A percentile compares a stretch with the other conserved stretches of the same genome.
phyloP scores from a whole-genome alignment of 2,329 filamentous ascomycete genomes.

The Leptographium procerum region DNA sequence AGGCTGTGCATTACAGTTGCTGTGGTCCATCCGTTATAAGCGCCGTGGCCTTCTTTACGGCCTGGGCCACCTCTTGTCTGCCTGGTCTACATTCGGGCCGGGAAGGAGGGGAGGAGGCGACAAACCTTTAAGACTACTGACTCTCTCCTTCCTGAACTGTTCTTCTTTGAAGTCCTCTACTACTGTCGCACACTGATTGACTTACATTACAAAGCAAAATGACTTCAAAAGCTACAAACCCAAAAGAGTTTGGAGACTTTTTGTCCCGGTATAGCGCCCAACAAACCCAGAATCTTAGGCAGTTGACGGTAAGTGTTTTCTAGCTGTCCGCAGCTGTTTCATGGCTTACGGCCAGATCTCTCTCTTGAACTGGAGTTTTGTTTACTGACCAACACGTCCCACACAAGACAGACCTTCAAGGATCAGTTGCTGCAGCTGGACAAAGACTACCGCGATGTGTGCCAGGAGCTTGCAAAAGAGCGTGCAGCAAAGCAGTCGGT shows the following conservation, averaged over 20 bases:
- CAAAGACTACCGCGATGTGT: background rate
- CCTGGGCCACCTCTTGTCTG: background rate
- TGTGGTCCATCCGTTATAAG: background rate
- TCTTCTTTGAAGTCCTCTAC: background rate
- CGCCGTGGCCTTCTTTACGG: background rate
- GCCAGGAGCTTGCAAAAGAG: background rate
- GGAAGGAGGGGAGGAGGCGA: background rate
- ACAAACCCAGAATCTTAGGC: background rate
- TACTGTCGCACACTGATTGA: background rate
- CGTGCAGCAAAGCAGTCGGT: background rate
- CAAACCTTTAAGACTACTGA: background rate
- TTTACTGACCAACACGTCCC: background rate
- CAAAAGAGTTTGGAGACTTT: background rate
- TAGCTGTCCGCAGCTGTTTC: background rate
- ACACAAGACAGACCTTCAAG: background rate
- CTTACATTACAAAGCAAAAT: background rate
- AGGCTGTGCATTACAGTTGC: background rate
- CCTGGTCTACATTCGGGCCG: background rate
- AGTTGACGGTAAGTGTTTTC: background rate
- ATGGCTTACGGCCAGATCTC: background rate
- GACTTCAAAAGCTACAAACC: background rate
- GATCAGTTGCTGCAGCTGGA: background rate
- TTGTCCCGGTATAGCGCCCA: background rate
- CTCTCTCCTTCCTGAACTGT: background rate
- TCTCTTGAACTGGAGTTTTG: too few species aligned